Conservation (phyloP, 1,139 yeast genomes). For the Oligophagozyma castellii region DNA sequence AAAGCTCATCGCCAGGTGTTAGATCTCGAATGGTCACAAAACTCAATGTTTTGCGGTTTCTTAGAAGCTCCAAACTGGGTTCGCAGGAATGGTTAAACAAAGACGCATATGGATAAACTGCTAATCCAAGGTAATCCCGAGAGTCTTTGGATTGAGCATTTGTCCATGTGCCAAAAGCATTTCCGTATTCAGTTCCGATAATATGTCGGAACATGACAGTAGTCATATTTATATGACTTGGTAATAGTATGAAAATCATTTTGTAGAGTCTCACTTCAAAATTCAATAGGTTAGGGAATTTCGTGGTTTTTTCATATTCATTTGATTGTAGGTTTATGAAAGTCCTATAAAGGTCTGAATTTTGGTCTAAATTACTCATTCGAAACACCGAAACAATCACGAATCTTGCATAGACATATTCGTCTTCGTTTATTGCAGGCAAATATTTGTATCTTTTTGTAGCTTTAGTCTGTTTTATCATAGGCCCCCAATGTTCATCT, state of each 20-base stretch:
- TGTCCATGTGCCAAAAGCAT: slow-evolving; percentile 68
- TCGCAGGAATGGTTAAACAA: slow-evolving; percentile 57
- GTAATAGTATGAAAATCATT: slow-evolving; percentile 34
- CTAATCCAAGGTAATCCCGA: slow-evolving; percentile 52
- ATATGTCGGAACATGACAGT: slow-evolving; percentile 29
- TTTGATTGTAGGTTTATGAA: slow-evolving; percentile 42
- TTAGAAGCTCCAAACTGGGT: slow-evolving; percentile 33
- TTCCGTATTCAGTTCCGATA: slow-evolving; percentile 54
- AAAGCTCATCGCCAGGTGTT: slow-evolving; percentile 36
- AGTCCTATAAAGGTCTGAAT: slow-evolving; percentile 3
- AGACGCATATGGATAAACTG: slow-evolving; percentile 55
- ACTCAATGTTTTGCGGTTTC: slow-evolving; percentile 25
- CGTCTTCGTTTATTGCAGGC: slow-evolving; percentile 27
- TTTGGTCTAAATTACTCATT: slow-evolving; percentile 6
- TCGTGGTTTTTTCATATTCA: slow-evolving; percentile 35
- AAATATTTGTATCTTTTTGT: slow-evolving; percentile 14
- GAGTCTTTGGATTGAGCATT: slow-evolving; percentile 29
- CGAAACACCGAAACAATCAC: slow-evolving; percentile 21
- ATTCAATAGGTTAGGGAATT: slow-evolving; percentile 37
- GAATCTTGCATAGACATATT: slow-evolving; percentile 29
- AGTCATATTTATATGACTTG: slow-evolving; percentile 19
- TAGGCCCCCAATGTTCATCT: slow-evolving; percentile 27
- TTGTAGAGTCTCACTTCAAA: slow-evolving; percentile 41
- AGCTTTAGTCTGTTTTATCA: slow-evolving; percentile 17
- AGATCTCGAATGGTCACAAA: slow-evolving; percentile 28